Percentiles rank a stretch among this genome's conserved stretches.
Conservation (phyloP, 345 rosid genomes). For the Bruguiera gymnorhiza region DNA sequence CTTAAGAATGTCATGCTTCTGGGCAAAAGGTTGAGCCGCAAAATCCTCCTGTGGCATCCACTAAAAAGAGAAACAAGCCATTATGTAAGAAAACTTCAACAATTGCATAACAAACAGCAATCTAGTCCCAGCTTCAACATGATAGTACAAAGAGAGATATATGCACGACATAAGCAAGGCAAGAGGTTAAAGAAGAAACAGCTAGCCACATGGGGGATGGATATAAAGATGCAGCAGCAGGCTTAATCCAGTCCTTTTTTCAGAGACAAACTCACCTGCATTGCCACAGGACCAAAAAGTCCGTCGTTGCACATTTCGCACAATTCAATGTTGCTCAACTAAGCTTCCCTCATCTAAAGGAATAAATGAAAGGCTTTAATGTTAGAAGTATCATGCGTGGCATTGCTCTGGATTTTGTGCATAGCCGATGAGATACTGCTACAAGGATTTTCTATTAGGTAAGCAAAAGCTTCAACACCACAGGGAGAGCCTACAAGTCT, state of each 20-base stretch:
- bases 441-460: too few species aligned
- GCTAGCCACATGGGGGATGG: too few species aligned
- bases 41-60: constrained; percentile 79
- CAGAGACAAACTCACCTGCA: too few species aligned
- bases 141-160: not conserved
- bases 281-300: not conserved
- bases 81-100: not conserved
- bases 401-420: too few species aligned
- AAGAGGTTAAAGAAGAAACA: too few species aligned
- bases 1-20: constrained; percentile 47
- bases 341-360: not conserved
- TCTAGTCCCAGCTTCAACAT: not conserved
- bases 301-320: not conserved
- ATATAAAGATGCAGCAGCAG: too few species aligned
- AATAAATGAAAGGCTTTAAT: not conserved
- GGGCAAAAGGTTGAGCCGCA: constrained; percentile 60
- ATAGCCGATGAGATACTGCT: too few species aligned
- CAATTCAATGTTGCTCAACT: not conserved
- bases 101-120: not conserved
- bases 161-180: too few species aligned
- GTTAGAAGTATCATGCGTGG: too few species aligned
- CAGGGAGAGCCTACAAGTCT: not conserved
- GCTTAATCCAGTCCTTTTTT: too few species aligned
- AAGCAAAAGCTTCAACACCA: not conserved
- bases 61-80: constrained; percentile 25